phyloP scores from a whole-genome alignment of 2,329 filamentous ascomycete genomes.

The Scorias spongiosa region DNA sequence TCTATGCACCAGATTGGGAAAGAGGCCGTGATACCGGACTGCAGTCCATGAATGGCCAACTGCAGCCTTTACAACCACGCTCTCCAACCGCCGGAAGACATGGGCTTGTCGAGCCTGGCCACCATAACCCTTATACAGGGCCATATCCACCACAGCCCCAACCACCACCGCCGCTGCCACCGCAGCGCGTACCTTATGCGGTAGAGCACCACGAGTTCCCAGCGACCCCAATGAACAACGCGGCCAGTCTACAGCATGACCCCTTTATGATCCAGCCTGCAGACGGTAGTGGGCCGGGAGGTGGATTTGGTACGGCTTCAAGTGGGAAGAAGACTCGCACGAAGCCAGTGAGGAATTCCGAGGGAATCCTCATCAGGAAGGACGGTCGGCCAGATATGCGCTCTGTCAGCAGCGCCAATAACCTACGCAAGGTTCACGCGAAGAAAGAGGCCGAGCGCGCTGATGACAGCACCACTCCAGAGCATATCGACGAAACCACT shows the following conservation, averaged over 20 bases:
- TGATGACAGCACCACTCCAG: slow-evolving; percentile 4
- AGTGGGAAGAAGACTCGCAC: slow-evolving; percentile 32
- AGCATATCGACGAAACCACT: background rate
- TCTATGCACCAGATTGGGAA: slow-evolving; percentile 27
- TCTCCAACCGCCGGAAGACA: slow-evolving; percentile 4
- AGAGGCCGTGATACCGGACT: slow-evolving; percentile 2
- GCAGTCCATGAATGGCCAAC: background rate
- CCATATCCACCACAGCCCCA: slow-evolving; percentile 1
- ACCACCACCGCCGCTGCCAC: slow-evolving; percentile 2
- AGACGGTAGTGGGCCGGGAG: background rate
- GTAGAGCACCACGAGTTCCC: slow-evolving; percentile 12
- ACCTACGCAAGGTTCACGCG: slow-evolving; percentile 35
- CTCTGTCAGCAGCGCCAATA: slow-evolving; percentile 36
- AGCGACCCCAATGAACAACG: slow-evolving; percentile 7
- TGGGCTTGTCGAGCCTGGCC: background rate
- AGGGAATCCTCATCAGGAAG: slow-evolving; percentile 36
- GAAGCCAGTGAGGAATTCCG: slow-evolving; percentile 34
- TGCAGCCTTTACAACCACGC: background rate
- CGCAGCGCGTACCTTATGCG: slow-evolving; percentile 2
- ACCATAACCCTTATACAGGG: no score
- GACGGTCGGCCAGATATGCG: slow-evolving; percentile 37
- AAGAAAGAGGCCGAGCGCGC: slow-evolving; percentile 28
- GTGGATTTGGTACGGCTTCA: slow-evolving; percentile 1
- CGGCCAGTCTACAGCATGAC: slow-evolving; percentile 20
- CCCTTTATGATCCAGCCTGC: slow-evolving; percentile 1